A percentile compares a stretch with the other conserved stretches of the same genome.
phyloP scores from a whole-genome alignment of 352 stramenopile genomes.

The Phytophthora tentaculata region DNA sequence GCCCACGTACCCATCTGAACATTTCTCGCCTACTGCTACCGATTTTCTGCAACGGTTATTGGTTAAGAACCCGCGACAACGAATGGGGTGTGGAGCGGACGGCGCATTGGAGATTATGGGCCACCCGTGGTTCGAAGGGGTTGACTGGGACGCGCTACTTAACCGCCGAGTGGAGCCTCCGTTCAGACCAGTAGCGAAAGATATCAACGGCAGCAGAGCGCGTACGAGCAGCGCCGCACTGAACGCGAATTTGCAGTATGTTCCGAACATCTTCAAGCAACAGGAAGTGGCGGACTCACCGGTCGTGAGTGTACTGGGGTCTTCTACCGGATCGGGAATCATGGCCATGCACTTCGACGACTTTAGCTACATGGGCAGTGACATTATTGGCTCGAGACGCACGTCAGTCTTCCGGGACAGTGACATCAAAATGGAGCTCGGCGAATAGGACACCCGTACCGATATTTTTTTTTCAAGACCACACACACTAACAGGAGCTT shows the following conservation, averaged over 20 bases:
- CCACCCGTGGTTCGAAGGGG: constrained; percentile 77
- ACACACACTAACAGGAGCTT: constrained; percentile 10
- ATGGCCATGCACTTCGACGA: constrained; percentile 89
- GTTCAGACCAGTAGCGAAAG: constrained; percentile 65
- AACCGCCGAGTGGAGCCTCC: constrained; percentile 70
- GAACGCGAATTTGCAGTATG: constrained; percentile 75
- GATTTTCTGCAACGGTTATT: constrained; percentile 77
- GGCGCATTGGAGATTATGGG: constrained; percentile 83
- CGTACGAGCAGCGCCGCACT: constrained; percentile 60
- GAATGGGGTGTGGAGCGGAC: constrained; percentile 65
- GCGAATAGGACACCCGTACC: constrained; percentile 41
- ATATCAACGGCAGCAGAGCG: constrained; percentile 35
- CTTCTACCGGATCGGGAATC: constrained; percentile 53
- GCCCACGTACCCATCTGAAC: constrained; percentile 54
- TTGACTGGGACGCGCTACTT: constrained; percentile 83
- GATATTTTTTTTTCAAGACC: constrained; percentile 13
- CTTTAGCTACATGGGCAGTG: constrained; percentile 90
- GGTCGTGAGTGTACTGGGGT: constrained; percentile 55
- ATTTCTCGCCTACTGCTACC: constrained; percentile 70
- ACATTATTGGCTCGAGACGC: constrained; percentile 83
- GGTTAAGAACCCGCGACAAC: constrained; percentile 73
- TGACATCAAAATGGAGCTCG: constrained; percentile 87
- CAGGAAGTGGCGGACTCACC: constrained; percentile 86
- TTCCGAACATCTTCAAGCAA: constrained; percentile 83
- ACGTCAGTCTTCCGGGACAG: constrained; percentile 85